Evolutionary conservation across 2,329 filamentous ascomycete species (phyloP), one percentile per base, ranked within the genome.

Genomic region (Colletotrichum orchidophilum): DNA sequence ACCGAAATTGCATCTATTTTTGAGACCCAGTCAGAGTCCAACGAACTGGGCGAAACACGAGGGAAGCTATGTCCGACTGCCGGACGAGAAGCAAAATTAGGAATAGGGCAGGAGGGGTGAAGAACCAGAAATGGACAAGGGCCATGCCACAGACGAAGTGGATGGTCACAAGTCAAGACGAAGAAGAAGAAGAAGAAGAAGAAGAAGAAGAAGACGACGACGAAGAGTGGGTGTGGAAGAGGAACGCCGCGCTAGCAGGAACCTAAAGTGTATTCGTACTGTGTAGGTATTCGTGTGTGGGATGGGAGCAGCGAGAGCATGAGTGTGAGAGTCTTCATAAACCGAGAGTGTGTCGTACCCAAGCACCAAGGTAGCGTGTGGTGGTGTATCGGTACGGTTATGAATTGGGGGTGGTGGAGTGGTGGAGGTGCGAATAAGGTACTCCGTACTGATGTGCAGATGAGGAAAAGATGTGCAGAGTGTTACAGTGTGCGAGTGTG

Each of bases 51-150:
- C 68, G 58, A 68, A 68, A 71, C 68, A 68, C 64, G 64, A 71
- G 58, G 42, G 33, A 61, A 18, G 58, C 31, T 26, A 46, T 58
- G 58, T 59, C 64, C 58, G 68, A 71, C 68, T 71, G 64, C 68
- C 68, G 68, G 68, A 71, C 64, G 54, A 46, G 58, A 33, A 59
- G 61, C 68, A 71, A 59, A 63, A 71, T 71, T 60, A 33, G 68
- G 68, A 26, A 71, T 68, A 71, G 68, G 24, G 53, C 68, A 71
- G 57, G n/a, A 42, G 29, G 68, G 64, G 58, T 63, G 42, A 35
- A 15, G 21, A 12, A 46, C 64, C 52, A 21, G 39, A 68, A 71
- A 35, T 12, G 42, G 64, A 53, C 64, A 71, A 68, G 64, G 58
- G 53, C 64, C 52, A 61, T 33, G 63, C 52, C 26, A 21, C 35